Percentiles rank a stretch among this genome's conserved stretches.
These are phyloP conservation scores for Acorus calamus DNA, from an alignment of 106 monocot genomes.

Conservation along the genomic window DNA sequence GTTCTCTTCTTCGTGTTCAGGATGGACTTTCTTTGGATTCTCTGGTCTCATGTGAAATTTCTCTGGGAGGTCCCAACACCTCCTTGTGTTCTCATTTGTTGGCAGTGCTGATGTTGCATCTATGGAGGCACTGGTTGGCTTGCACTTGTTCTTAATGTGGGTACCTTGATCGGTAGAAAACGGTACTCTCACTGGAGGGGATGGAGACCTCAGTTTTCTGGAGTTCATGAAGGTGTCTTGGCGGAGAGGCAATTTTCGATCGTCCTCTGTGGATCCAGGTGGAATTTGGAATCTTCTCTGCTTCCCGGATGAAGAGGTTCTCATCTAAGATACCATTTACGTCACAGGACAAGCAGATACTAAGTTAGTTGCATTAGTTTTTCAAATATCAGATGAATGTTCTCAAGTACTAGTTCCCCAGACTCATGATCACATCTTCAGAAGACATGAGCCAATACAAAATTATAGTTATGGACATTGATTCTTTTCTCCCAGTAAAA, in stretches of 20 bases:
- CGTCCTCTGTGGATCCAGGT: constrained; percentile 6
- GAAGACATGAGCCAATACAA: too few relatives aligned
- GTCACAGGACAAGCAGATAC: too few relatives aligned
- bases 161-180: constrained; percentile 19
- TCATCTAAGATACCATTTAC: constrained; percentile 6
- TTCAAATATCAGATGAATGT: too few relatives aligned
- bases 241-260: constrained; percentile 12
- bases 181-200: constrained; percentile 24
- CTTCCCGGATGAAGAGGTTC: constrained; percentile 36
- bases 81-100: constrained; percentile 5
- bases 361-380: too few relatives aligned
- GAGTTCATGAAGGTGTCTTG: constrained; percentile 4
- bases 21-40: constrained; percentile 7
- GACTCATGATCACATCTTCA: too few relatives aligned
- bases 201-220: constrained; percentile 16
- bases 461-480: too few relatives aligned
- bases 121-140: neutral
- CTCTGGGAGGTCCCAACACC: constrained; percentile 12
- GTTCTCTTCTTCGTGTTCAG: constrained; percentile 16
- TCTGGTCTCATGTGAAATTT: neutral
- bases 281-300: constrained; percentile 23
- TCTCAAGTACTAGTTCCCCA: too few relatives aligned
- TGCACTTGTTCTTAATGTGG: constrained; percentile 16
- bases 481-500: too few relatives aligned
- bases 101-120: neutral